Evolutionary conservation across 1,284 basidiomycete species (phyloP).

Genomic region (Microbotryum saponariae): DNA sequence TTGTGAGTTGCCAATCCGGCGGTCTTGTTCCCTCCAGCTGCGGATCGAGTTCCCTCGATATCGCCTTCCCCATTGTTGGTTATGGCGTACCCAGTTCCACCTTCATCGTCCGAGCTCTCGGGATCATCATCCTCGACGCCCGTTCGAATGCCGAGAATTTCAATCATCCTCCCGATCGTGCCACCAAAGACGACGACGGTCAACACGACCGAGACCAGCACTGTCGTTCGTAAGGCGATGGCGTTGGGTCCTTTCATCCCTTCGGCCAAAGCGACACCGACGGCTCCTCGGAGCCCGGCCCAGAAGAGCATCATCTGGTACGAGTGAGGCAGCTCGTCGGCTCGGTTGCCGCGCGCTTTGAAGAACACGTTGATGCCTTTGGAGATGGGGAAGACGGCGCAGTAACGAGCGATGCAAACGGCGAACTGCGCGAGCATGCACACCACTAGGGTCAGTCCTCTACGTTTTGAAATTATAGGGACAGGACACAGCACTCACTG

Average conservation of each 20-base stretch:
- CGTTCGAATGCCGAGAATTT: conserved; percentile 90
- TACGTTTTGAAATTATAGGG: not conserved
- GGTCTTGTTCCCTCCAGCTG: not conserved
- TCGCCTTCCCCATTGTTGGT: conserved; percentile 1
- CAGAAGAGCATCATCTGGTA: conserved; percentile 86
- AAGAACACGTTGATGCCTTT: conserved; percentile 84
- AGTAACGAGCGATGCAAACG: conserved; percentile 89
- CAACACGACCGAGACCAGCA: conserved; percentile 89
- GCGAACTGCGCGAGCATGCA: conserved; percentile 49
- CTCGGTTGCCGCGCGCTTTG: conserved; percentile 64
- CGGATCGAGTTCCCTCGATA: not conserved
- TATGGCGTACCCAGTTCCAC: conserved; percentile 34
- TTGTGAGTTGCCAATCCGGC: conserved; percentile 3
- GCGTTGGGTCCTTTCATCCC: conserved; percentile 86
- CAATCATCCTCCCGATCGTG: conserved; percentile 92
- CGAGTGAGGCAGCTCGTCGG: conserved; percentile 83
- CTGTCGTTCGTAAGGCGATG: conserved; percentile 82
- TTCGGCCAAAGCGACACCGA: conserved; percentile 91
- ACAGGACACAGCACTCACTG: conserved; percentile 41
- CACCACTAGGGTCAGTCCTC: not conserved
- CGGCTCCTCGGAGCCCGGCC: conserved; percentile 92
- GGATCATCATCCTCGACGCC: conserved; percentile 76
- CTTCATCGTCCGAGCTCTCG: conserved; percentile 70
- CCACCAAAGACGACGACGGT: conserved; percentile 95
- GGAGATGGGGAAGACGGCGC: conserved; percentile 93